A percentile compares a stretch with the other conserved stretches of the same genome.
Conservation (phyloP, 2,329 filamentous ascomycete species). For the Biscogniauxia mediterranea region DNA sequence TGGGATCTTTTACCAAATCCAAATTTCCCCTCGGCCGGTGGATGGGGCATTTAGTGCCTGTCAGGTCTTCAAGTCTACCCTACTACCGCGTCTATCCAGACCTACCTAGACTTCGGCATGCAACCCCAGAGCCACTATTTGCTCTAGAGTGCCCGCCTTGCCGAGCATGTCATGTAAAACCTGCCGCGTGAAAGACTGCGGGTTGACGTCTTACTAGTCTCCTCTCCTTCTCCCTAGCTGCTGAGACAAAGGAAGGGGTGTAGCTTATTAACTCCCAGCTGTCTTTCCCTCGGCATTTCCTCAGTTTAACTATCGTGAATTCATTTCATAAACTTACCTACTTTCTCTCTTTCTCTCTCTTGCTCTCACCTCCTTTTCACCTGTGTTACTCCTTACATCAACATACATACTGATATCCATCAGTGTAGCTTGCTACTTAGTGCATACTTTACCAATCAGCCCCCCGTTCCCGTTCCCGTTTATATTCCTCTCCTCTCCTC, state of each 20-base stretch:
- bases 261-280: background rate
- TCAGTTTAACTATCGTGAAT: background rate
- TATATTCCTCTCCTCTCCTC: background rate
- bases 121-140: slow-evolving; percentile 3
- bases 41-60: slow-evolving; percentile 2
- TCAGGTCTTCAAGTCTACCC: too few relatives aligned
- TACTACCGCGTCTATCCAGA: too few relatives aligned
- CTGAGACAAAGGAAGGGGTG: background rate
- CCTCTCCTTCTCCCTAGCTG: background rate
- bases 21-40: slow-evolving; percentile 25
- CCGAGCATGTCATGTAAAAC: slow-evolving; percentile 5
- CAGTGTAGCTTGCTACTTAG: background rate
- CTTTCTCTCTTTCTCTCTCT: background rate
- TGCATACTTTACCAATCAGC: background rate
- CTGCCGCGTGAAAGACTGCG: background rate
- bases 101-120: slow-evolving; percentile 4
- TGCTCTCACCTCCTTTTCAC: background rate
- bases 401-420: background rate
- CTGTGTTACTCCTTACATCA: background rate
- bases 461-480: background rate
- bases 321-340: too few relatives aligned
- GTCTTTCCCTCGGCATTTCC: background rate
- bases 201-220: background rate
- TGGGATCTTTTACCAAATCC: slow-evolving; percentile 20
- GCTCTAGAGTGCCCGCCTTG: slow-evolving; percentile 15